Percentiles rank a stretch among this genome's conserved stretches.
Evolutionary conservation across 225 moss, liverwort and hornwort species (phyloP).

Genomic region (Lunularia cruciata): DNA sequence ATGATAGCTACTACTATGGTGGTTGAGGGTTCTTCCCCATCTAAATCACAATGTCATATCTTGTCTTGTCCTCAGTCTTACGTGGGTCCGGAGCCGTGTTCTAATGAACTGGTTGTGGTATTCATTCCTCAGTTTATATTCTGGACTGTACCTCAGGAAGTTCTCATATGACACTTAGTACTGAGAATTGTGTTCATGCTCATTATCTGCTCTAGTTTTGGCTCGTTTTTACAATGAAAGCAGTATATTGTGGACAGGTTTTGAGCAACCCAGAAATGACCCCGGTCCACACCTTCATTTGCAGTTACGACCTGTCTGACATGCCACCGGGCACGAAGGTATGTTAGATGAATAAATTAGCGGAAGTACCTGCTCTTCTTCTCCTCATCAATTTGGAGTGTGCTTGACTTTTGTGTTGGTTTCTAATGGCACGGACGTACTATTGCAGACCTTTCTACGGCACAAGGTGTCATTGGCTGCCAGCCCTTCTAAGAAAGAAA

Average conservation of each 20-base stretch:
- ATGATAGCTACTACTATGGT: too few relatives aligned
- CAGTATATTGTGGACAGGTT: conserved; percentile 54
- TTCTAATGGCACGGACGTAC: background rate
- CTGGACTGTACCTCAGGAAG: too few relatives aligned
- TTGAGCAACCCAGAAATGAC: conserved; percentile 97
- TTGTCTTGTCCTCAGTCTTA: too few relatives aligned
- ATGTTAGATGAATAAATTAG: background rate
- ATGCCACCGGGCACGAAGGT: conserved; percentile 99
- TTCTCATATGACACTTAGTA: too few relatives aligned
- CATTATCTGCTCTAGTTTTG: background rate
- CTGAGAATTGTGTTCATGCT: too few relatives aligned
- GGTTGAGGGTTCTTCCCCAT: too few relatives aligned
- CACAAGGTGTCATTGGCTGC: conserved; percentile 91
- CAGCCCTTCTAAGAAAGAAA: conserved; percentile 45
- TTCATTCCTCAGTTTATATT: too few relatives aligned
- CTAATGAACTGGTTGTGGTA: too few relatives aligned
- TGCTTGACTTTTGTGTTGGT: background rate
- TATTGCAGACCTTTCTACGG: conserved; percentile 84
- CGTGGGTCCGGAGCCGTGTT: too few relatives aligned
- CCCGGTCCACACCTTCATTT: conserved; percentile 97
- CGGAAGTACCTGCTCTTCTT: background rate
- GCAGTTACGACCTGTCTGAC: conserved; percentile 97
- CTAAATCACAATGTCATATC: too few relatives aligned
- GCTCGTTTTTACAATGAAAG: conserved; percentile 19
- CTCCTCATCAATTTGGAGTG: background rate